Conservation (phyloP, 1,284 basidiomycete species). For the Ustilago bromivora region DNA sequence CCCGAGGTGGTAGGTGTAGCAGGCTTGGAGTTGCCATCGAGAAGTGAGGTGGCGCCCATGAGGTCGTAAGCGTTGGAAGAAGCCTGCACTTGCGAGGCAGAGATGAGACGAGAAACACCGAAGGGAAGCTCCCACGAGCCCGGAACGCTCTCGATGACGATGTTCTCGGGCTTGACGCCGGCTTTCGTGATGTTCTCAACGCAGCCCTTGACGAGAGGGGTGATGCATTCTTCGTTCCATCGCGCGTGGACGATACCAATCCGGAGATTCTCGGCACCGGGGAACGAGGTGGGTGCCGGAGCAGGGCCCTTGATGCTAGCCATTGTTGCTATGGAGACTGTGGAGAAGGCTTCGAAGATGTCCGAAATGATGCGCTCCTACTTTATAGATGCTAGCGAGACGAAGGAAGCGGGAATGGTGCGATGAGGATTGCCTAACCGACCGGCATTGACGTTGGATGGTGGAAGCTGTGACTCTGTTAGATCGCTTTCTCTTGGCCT, state of each 20-base stretch:
- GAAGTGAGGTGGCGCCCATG: constrained; percentile 76
- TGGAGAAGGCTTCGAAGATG: not conserved
- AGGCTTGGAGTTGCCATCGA: constrained; percentile 51
- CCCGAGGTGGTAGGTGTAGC: constrained; percentile 14
- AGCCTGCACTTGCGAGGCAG: constrained; percentile 84
- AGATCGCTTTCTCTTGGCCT: not conserved
- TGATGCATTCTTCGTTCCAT: constrained; percentile 90
- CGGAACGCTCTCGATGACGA: constrained; percentile 89
- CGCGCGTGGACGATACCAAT: constrained; percentile 69
- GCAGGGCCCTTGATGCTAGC: constrained; percentile 65
- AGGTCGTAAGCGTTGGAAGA: constrained; percentile 81
- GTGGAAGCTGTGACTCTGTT: constrained; percentile 4
- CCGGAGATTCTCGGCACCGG: constrained; percentile 57
- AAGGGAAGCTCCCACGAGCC: constrained; percentile 73
- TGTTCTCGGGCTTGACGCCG: constrained; percentile 90
- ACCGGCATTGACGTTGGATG: not conserved
- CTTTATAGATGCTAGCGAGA: not conserved
- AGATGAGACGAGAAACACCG: constrained; percentile 73
- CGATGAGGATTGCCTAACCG: not conserved
- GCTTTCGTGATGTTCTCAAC: constrained; percentile 81
- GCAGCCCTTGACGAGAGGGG: constrained; percentile 82
- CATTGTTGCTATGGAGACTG: constrained; percentile 18
- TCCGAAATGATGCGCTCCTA: not conserved
- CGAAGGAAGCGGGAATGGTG: not conserved
- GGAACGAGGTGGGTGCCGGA: constrained; percentile 64